Evolutionary conservation across 768 basidiomycete genomes (phyloP).

Genomic region (Xerocomus spinulosus): DNA sequence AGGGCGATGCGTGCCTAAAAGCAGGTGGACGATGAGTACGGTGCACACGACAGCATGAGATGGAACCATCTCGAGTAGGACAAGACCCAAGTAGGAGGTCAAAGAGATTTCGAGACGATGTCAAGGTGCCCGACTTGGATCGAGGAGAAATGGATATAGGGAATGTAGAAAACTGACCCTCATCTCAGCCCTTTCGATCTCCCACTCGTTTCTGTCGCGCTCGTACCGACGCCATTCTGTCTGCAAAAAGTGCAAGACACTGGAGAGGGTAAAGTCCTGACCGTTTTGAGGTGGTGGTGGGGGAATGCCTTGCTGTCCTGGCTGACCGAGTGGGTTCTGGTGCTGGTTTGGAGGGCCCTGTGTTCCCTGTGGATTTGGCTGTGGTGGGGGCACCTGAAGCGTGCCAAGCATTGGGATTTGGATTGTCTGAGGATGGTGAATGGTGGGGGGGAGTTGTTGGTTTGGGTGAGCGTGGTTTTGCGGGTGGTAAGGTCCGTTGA

Average conservation of each 20-base stretch:
- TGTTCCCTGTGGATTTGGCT: constrained; percentile 32
- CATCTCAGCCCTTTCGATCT: constrained; percentile 99
- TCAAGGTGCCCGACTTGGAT: background rate
- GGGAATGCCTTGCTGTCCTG: constrained; percentile 53
- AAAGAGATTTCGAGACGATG: background rate
- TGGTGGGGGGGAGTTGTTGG: constrained; percentile 29
- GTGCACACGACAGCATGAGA: background rate
- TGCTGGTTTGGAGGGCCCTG: constrained; percentile 51
- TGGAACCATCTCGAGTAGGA: no score
- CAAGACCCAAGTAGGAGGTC: no score
- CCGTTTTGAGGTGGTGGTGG: constrained; percentile 80
- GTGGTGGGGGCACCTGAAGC: constrained; percentile 58
- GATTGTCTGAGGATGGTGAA: constrained; percentile 40
- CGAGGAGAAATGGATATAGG: background rate
- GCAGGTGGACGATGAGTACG: constrained; percentile 13
- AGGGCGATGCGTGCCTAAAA: constrained; percentile 90
- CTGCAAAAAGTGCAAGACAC: constrained; percentile 95
- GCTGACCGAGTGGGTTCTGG: constrained; percentile 50
- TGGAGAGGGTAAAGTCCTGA: constrained; percentile 90
- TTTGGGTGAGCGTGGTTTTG: constrained; percentile 17
- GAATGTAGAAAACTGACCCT: constrained; percentile 54
- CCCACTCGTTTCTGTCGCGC: constrained; percentile 99
- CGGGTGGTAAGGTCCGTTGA: constrained; percentile 28
- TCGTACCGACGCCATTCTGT: constrained; percentile 98
- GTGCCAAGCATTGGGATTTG: constrained; percentile 70